Conservation (phyloP, 2,329 filamentous ascomycete genomes). For the Ascosphaera apis region DNA sequence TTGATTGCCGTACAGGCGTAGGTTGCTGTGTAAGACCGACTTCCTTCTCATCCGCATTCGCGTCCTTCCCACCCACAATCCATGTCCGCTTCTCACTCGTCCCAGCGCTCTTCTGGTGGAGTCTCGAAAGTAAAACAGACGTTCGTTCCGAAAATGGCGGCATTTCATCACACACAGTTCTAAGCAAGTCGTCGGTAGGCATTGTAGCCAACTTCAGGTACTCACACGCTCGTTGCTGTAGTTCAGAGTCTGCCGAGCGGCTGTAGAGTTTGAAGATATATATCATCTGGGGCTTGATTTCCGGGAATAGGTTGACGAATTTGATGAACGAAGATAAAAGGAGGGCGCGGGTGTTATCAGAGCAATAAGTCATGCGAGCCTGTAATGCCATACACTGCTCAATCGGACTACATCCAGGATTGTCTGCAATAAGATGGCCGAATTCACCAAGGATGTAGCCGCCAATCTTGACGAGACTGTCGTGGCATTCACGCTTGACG, state of each 20-base stretch:
- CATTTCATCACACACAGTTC: constrained; percentile 96
- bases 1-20: constrained; percentile 63
- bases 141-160: constrained; percentile 89
- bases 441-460: constrained; percentile 93
- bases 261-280: constrained; percentile 82
- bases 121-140: constrained; percentile 69
- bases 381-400: constrained; percentile 91
- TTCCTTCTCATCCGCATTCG: constrained; percentile 60
- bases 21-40: constrained; percentile 52
- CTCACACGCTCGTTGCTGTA: constrained; percentile 91
- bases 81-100: constrained; percentile 91
- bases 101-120: constrained; percentile 84
- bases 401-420: constrained; percentile 76
- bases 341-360: constrained; percentile 75
- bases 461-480: constrained; percentile 93
- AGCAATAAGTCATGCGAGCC: constrained; percentile 69
- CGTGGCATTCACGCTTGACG: constrained; percentile 80
- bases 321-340: constrained; percentile 91
- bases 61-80: constrained; percentile 93
- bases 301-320: constrained; percentile 92
- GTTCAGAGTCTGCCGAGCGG: constrained; percentile 79
- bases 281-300: constrained; percentile 88
- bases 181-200: constrained; percentile 71
- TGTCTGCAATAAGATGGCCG: constrained; percentile 86
- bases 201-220: constrained; percentile 70